These are phyloP conservation scores for Gaultheria prostrata DNA, from an alignment of 148 eudicot species.

Conservation along the genomic window DNA sequence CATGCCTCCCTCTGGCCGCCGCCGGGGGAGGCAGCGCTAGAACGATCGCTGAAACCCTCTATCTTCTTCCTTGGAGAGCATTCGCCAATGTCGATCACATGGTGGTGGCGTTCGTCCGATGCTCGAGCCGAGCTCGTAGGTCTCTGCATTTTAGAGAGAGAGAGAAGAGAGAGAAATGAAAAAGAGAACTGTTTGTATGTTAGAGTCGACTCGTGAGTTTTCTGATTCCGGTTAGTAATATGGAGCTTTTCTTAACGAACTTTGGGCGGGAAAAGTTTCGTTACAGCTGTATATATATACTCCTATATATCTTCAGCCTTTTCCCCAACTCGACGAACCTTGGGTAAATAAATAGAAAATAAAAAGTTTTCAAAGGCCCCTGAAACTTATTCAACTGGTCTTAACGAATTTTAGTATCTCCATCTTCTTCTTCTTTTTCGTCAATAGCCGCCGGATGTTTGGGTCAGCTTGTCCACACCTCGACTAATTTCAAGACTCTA, in stretches of 20 bases:
- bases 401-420: too few species aligned
- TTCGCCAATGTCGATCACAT: not conserved
- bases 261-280: not conserved
- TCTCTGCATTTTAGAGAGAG: constrained; percentile 18
- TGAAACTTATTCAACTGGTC: too few species aligned
- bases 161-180: constrained; percentile 21
- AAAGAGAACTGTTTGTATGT: not conserved
- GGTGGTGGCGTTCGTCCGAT: not conserved
- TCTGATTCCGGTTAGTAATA: not conserved
- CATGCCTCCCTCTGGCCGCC: not conserved
- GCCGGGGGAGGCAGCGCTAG: not conserved
- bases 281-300: not conserved
- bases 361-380: too few species aligned
- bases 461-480: rapidly evolving
- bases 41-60: too few species aligned
- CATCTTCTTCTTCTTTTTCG: too few species aligned
- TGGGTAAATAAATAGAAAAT: too few species aligned
- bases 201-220: not conserved
- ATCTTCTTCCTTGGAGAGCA: not conserved
- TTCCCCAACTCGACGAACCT: too few species aligned
- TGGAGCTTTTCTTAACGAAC: not conserved
- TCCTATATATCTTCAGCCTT: not conserved
- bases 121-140: constrained; percentile 1
- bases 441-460: rapidly evolving
- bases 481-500: too few species aligned